Conservation (phyloP, 2,329 filamentous ascomycete species). For the Aphanoascus verrucosus region DNA sequence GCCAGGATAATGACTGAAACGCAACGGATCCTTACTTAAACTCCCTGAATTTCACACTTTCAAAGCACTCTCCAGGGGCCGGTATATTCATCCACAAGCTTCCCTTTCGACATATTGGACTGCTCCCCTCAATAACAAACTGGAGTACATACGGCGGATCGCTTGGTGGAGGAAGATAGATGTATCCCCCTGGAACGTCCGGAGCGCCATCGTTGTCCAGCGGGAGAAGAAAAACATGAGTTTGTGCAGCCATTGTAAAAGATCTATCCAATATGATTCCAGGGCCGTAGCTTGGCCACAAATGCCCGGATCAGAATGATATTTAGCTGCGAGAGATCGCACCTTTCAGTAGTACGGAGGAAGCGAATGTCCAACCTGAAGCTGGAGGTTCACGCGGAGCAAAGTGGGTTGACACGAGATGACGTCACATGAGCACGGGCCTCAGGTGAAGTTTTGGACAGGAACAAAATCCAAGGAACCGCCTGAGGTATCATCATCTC, state of each 20-base stretch:
- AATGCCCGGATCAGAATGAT: background rate
- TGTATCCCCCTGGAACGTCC: conserved; percentile 77
- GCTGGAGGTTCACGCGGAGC: background rate
- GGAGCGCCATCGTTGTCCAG: conserved; percentile 90
- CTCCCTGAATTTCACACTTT: conserved; percentile 68
- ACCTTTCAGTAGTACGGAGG: background rate
- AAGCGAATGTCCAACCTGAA: background rate
- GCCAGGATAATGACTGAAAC: conserved; percentile 1
- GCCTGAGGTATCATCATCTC: no score
- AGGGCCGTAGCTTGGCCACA: background rate
- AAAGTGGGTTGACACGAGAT: background rate
- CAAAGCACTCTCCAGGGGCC: conserved; percentile 61
- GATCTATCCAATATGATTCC: background rate
- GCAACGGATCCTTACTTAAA: conserved; percentile 58
- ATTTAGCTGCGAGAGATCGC: background rate
- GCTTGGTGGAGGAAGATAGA: conserved; percentile 72
- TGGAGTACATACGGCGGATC: conserved; percentile 65
- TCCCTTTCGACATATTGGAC: conserved; percentile 87
- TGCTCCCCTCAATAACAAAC: conserved; percentile 87
- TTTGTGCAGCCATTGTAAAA: background rate
- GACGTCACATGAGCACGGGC: background rate
- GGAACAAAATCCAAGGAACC: background rate
- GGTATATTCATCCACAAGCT: conserved; percentile 97
- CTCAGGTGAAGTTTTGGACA: background rate
- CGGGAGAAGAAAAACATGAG: conserved; percentile 66